Evolutionary conservation across 2,329 filamentous ascomycete genomes (phyloP), one percentile per base, ranked within the genome.

Genomic region (Colletotrichum ledebouriae): DNA sequence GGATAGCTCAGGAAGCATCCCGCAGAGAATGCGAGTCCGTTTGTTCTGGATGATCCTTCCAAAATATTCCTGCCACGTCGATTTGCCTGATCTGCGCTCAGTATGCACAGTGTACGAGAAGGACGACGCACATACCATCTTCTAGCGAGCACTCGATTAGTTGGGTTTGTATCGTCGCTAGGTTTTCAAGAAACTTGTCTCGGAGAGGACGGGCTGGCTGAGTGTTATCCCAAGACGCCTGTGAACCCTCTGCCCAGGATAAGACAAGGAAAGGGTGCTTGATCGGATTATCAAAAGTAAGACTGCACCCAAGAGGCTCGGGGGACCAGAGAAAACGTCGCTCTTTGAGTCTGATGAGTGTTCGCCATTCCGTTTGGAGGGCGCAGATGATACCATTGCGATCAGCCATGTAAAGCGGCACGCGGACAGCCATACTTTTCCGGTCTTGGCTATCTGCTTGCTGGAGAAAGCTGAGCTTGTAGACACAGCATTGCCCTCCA

Each of bases 351-450:
- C n/a, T 42, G 39, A 15, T 42, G 5, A 42, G 10, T 42, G 39
- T 42, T 42, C 39, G 39, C 39, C n/a, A 42, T 42, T 42, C 39
- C n/a, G n/a, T 42, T 13, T 6, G n/a, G n/a, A 42, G 39, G n/a
- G 39, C 39, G n/a, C 12, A 42, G 39, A 42, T 42, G 39, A 42
- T 42, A 6, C 39, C n/a, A 42, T 42, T 6, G n/a, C 39, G n/a
- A 42, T n/a, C n/a, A 42, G 39, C n/a, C n/a, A 42, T 42, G n/a
- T 42, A 42, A 42, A 42, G 39, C n/a, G n/a, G 39, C n/a, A 42
- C n/a, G n/a, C n/a, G n/a, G 39, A 42, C 39, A 42, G 39, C 39
- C n/a, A 42, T 42, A n/a, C 39, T 42, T 42, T 42, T 42, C 39
- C n/a, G n/a, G 5, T 42, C 39, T 42, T 42, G n/a, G 39, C 12